Evolutionary conservation across 2,329 filamentous ascomycete genomes (phyloP).

Genomic region (Ophiostoma australiae): DNA sequence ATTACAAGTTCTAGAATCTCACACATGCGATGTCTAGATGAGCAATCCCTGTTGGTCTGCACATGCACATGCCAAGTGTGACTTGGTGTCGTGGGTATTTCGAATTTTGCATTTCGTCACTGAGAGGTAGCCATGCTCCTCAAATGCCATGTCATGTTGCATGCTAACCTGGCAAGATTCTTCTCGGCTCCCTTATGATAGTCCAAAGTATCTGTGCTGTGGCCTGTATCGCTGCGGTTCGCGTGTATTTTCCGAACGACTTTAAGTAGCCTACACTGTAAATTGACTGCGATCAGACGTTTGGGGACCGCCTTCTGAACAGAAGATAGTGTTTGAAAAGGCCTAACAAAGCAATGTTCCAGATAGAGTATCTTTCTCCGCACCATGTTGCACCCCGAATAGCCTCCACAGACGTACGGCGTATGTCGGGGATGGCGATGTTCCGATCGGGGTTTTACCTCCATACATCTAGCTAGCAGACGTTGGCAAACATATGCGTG

Average conservation of each 20-base stretch:
- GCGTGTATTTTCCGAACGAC: background rate
- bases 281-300: too few species aligned
- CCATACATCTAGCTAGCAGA: background rate
- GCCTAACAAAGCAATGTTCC: background rate
- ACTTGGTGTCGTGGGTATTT: background rate
- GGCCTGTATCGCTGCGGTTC: background rate
- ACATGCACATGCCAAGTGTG: background rate
- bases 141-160: background rate
- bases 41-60: too few species aligned
- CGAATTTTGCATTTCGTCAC: too few species aligned
- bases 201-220: background rate
- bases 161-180: background rate
- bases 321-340: background rate
- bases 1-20: too few species aligned
- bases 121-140: background rate
- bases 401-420: background rate
- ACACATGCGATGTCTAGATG: too few species aligned
- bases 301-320: too few species aligned
- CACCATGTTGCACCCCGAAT: background rate
- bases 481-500: too few species aligned
- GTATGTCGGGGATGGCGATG: background rate
- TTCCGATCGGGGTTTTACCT: background rate
- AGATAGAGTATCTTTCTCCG: background rate
- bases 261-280: too few species aligned
- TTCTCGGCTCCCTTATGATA: background rate